Conservation (phyloP, 306 rosid species). For the Sechiopsis laciniata region DNA sequence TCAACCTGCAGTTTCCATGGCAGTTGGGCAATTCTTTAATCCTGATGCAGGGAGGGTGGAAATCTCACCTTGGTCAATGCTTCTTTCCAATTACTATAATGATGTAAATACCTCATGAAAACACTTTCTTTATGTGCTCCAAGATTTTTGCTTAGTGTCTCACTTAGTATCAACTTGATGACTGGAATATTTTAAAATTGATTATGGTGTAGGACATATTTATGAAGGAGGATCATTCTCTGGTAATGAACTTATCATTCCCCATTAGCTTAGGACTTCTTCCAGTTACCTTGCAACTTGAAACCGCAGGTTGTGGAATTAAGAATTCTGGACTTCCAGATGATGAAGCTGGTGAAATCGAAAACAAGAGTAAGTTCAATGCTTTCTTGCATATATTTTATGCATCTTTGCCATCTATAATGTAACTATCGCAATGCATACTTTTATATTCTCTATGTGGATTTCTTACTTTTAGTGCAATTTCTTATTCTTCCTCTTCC, state of each 20-base stretch:
- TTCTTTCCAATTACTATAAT: constrained; percentile 51
- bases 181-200: constrained; percentile 22
- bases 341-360: constrained; percentile 66
- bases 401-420: background rate
- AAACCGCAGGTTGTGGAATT: constrained; percentile 81
- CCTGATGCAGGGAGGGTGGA: constrained; percentile 72
- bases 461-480: background rate
- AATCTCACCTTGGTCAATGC: constrained; percentile 72
- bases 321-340: constrained; percentile 69
- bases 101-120: constrained; percentile 51
- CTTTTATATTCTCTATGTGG: background rate
- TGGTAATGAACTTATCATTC: constrained; percentile 72
- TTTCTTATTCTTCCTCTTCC: background rate
- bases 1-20: constrained; percentile 98
- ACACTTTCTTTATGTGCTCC: constrained; percentile 8
- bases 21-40: constrained; percentile 93
- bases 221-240: constrained; percentile 84
- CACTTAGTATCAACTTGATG: constrained; percentile 15
- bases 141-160: background rate
- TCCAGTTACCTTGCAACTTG: constrained; percentile 71
- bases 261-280: constrained; percentile 83
- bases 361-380: constrained; percentile 62
- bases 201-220: constrained; percentile 54
- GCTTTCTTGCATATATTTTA: constrained; percentile 12
- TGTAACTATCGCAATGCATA: background rate